Conservation (phyloP, 2,329 filamentous ascomycete genomes). For the Thielaviopsis punctulata region DNA sequence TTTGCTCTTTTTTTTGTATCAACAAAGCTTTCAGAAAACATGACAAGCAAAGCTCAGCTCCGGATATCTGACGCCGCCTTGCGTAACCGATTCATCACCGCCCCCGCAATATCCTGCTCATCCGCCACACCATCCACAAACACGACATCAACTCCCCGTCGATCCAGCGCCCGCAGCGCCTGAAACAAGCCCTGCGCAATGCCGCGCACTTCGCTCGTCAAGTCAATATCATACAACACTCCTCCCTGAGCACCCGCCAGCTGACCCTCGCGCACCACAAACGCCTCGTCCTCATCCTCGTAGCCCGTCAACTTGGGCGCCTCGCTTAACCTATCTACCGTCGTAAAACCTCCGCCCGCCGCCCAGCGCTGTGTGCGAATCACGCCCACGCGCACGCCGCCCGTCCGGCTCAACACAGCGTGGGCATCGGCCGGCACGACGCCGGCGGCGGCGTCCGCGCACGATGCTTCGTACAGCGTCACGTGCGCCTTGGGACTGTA, state of each 20-base stretch:
- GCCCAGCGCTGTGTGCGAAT: slow-evolving; percentile 40
- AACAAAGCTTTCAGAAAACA: too few species aligned
- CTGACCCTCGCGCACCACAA: slow-evolving; percentile 25
- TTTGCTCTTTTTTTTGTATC: neutral
- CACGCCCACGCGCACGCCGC: slow-evolving; percentile 25
- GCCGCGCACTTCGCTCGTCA: slow-evolving; percentile 52
- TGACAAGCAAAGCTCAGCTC: slow-evolving; percentile 28
- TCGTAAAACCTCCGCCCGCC: slow-evolving; percentile 24
- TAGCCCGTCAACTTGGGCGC: slow-evolving; percentile 16
- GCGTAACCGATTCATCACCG: slow-evolving; percentile 67
- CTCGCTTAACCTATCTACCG: slow-evolving; percentile 18
- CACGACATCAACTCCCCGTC: slow-evolving; percentile 61
- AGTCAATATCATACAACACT: slow-evolving; percentile 47
- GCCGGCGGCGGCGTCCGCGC: slow-evolving; percentile 20
- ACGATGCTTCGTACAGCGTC: slow-evolving; percentile 54
- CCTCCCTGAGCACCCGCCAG: slow-evolving; percentile 22
- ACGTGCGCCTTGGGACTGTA: slow-evolving; percentile 86
- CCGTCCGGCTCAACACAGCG: slow-evolving; percentile 15
- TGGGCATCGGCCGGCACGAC: slow-evolving; percentile 22
- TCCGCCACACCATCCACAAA: slow-evolving; percentile 79
- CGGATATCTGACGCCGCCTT: slow-evolving; percentile 54
- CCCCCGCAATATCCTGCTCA: slow-evolving; percentile 66
- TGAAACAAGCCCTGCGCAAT: slow-evolving; percentile 83
- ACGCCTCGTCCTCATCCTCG: slow-evolving; percentile 17
- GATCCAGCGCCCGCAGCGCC: slow-evolving; percentile 70